Evolutionary conservation across 2,329 filamentous ascomycete species (phyloP), one percentile per base, ranked within the genome.

Genomic region (Epichloe gansuensis): DNA sequence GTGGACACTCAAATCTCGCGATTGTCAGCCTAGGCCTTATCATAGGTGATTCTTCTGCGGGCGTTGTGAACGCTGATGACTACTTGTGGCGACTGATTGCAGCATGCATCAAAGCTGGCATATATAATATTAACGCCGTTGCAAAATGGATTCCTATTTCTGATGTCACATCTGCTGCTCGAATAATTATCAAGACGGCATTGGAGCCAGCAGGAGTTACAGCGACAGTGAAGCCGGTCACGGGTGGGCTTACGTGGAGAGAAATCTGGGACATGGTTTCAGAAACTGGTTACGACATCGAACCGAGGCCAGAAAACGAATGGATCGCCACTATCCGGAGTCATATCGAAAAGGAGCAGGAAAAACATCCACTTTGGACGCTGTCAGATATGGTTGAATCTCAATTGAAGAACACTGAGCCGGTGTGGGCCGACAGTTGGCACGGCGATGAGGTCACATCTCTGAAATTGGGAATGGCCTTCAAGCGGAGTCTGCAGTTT

Each of bases 61-160:
- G 58, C 2, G 54, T 60, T 3, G 53, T 56, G 4, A 60, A 59
- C 25, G n/a, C 47, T 5, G 54, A 59, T 31, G 58, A 60, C 35
- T 59, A 59, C 15, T 51, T 60, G 1, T 60, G 58, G 58, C 48
- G 58, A 6, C 31, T 59, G 1, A 44, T 53, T 5, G 44, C 57
- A 9, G 47, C 58, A 1, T 55, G 45, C 44, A 54, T 60, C 17
- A 47, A 43, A 1, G 13, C 55, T 17, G 58, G 58, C 4, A 45
- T 49, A 2, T 57, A 59, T 45, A 60, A 55, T 34, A 15, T 13
- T n/a, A 52, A 47, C 4, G 48, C 53, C 9, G 41, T 45, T 0
- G n/a, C 42, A 36, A 21, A 25, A 12, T 35, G 54, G 51, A 9
- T 55, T 35, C 39, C 44, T 9, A 23, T 57, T 4, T 51, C 54